A percentile compares a stretch with the other conserved stretches of the same genome.
Conservation (phyloP, 805 yeast species). For the Candida parachauliodes region DNA sequence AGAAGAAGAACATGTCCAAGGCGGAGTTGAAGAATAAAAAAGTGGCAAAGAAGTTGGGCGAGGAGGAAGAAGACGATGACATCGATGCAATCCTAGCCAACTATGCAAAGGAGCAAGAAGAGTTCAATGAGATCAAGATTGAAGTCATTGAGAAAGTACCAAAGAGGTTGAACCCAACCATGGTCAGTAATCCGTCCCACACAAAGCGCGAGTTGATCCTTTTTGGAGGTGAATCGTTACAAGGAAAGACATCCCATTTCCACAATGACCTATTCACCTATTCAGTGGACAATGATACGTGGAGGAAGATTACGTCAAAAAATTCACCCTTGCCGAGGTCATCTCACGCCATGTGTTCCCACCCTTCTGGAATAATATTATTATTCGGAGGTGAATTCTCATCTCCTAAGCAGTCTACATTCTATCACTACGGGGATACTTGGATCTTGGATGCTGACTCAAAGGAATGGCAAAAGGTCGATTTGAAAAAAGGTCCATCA, state of each 20-base stretch:
- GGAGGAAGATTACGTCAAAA: conserved; percentile 78
- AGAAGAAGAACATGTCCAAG: conserved; percentile 69
- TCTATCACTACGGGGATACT: conserved; percentile 94
- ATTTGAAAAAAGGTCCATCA: conserved; percentile 63
- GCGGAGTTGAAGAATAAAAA: conserved; percentile 74
- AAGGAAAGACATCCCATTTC: conserved; percentile 54
- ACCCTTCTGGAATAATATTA: conserved; percentile 81
- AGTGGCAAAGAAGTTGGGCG: conserved; percentile 68
- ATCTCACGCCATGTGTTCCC: conserved; percentile 90
- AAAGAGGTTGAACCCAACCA: conserved; percentile 66
- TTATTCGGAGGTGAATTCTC: conserved; percentile 97
- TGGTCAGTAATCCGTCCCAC: conserved; percentile 72
- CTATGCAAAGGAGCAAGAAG: conserved; percentile 75
- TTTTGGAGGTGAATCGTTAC: conserved; percentile 84
- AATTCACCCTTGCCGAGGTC: conserved; percentile 91
- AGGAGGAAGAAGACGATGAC: conserved; percentile 80
- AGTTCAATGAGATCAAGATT: conserved; percentile 66
- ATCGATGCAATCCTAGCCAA: conserved; percentile 79
- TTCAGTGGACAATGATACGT: conserved; percentile 69
- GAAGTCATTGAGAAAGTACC: conserved; percentile 59
- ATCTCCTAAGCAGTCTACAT: conserved; percentile 91
- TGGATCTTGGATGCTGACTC: conserved; percentile 85
- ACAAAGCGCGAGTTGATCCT: conserved; percentile 74
- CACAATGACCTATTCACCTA: conserved; percentile 78
- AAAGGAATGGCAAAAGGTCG: conserved; percentile 89